Evolutionary conservation across 495 filamentous ascomycete species (phyloP).

Genomic region (Daldinia bambusicola): DNA sequence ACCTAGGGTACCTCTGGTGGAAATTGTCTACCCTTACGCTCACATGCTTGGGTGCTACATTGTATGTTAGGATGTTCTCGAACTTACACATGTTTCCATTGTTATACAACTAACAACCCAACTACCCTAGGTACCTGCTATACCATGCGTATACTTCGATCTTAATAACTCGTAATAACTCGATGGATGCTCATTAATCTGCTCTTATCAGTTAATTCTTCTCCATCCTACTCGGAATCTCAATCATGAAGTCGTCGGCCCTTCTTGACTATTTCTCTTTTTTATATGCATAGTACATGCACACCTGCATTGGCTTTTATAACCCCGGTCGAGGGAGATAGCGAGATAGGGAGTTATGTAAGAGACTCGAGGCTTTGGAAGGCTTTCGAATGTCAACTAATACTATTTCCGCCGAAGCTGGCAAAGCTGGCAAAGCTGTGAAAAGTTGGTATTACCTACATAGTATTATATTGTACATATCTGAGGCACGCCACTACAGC

Average conservation of each 20-base stretch:
- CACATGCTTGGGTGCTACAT: neutral
- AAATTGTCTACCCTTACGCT: conserved; percentile 1
- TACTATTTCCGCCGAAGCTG: conserved; percentile 20
- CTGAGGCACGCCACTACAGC: conserved; percentile 19
- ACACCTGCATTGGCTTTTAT: conserved; percentile 31
- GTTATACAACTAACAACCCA: neutral
- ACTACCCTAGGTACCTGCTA: too few species aligned
- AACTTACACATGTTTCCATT: neutral
- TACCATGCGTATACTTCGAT: conserved; percentile 21
- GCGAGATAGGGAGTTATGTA: neutral
- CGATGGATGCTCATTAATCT: conserved; percentile 19
- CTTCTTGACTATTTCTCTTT: conserved; percentile 37
- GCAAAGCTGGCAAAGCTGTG: conserved; percentile 7
- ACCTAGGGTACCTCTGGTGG: neutral
- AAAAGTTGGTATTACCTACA: too few species aligned
- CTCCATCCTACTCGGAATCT: conserved; percentile 14
- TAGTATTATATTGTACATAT: conserved; percentile 18
- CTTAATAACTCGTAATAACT: conserved; percentile 15
- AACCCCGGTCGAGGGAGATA: conserved; percentile 22
- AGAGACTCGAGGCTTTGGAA: neutral
- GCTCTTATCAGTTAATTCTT: conserved; percentile 38
- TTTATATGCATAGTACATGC: conserved; percentile 33
- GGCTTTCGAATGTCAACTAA: conserved; percentile 1
- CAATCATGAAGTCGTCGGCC: conserved; percentile 37
- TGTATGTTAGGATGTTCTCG: neutral